phyloP scores from a whole-genome alignment of 2,329 filamentous ascomycete genomes.

The Cadophora sp. region DNA sequence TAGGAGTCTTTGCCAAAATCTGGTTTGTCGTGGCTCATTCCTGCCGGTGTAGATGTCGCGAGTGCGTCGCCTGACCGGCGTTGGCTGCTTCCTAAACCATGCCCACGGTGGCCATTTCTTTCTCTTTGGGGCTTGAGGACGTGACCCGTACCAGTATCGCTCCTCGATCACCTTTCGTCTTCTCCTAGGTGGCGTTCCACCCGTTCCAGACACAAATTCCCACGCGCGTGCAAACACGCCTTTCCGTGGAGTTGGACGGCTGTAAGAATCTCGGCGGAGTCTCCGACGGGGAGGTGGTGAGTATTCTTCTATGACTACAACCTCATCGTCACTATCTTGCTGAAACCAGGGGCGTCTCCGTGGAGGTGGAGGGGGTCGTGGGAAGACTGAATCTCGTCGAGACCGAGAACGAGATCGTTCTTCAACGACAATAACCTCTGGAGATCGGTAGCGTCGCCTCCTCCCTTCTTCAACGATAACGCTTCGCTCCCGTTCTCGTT shows the following conservation, averaged over 20 bases:
- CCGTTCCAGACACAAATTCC: neutral
- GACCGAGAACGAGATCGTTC: neutral
- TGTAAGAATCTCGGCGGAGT: neutral
- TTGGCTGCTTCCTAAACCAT: constrained; percentile 8
- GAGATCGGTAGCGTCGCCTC: neutral
- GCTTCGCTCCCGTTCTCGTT: neutral
- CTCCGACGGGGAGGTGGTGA: neutral
- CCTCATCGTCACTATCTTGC: neutral
- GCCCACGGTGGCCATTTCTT: constrained; percentile 8
- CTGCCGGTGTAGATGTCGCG: neutral
- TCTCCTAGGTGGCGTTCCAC: neutral
- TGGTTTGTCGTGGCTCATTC: neutral
- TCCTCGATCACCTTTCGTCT: neutral
- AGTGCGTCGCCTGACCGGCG: neutral
- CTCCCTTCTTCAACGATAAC: constrained; percentile 4
- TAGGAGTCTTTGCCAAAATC: neutral
- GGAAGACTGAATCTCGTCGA: neutral
- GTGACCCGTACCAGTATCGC: constrained; percentile 3
- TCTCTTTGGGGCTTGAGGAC: neutral
- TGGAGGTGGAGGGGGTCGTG: neutral
- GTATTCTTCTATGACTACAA: constrained; percentile 1
- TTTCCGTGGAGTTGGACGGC: neutral
- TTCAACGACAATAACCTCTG: neutral
- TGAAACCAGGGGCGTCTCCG: neutral
- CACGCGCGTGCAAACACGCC: neutral